Evolutionary conservation across 2,329 filamentous ascomycete species (phyloP).

Genomic region (Stagonosporopsis rhizophila): DNA sequence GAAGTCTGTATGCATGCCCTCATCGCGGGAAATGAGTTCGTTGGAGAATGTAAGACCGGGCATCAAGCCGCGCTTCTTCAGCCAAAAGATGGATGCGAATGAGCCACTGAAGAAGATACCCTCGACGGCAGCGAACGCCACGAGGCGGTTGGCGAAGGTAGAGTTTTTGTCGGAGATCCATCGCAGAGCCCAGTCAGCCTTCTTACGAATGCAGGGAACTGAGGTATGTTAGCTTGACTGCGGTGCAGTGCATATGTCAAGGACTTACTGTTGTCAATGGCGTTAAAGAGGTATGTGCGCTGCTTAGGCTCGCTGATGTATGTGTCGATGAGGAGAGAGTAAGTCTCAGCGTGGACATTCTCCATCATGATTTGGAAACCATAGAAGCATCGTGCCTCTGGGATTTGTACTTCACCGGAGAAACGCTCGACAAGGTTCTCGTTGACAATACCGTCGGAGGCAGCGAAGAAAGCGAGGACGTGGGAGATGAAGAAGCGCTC

Average conservation of each 20-base stretch:
- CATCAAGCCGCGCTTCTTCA: slow-evolving; percentile 99
- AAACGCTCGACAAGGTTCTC: slow-evolving; percentile 99
- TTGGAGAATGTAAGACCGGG: slow-evolving; percentile 98
- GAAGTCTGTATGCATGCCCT: slow-evolving; percentile 99
- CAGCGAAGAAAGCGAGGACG: slow-evolving; percentile 98
- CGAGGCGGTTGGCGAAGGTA: slow-evolving; percentile 91
- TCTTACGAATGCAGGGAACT: slow-evolving; percentile 97
- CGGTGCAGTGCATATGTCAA: too few relatives aligned
- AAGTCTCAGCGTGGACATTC: slow-evolving; percentile 99
- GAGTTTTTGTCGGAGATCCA: slow-evolving; percentile 96
- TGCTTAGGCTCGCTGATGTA: slow-evolving; percentile 99
- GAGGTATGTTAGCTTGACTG: slow-evolving; percentile 35
- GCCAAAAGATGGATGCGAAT: slow-evolving; percentile 99
- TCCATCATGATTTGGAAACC: slow-evolving; percentile 99
- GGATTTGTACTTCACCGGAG: slow-evolving; percentile 94
- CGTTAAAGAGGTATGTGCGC: slow-evolving; percentile 94
- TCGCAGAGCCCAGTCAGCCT: slow-evolving; percentile 95
- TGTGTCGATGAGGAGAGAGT: slow-evolving; percentile 97
- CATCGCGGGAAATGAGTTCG: slow-evolving; percentile 98
- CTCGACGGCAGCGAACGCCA: slow-evolving; percentile 97
- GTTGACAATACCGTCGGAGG: slow-evolving; percentile 98
- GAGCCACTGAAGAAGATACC: slow-evolving; percentile 99
- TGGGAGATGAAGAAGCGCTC: slow-evolving; percentile 99
- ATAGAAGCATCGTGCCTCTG: slow-evolving; percentile 99
- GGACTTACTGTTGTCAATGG: slow-evolving; percentile 90